A percentile compares a stretch with the other conserved stretches of the same genome.
Evolutionary conservation across 2,329 filamentous ascomycete genomes (phyloP).

Genomic region (Cyclaneusma minus): DNA sequence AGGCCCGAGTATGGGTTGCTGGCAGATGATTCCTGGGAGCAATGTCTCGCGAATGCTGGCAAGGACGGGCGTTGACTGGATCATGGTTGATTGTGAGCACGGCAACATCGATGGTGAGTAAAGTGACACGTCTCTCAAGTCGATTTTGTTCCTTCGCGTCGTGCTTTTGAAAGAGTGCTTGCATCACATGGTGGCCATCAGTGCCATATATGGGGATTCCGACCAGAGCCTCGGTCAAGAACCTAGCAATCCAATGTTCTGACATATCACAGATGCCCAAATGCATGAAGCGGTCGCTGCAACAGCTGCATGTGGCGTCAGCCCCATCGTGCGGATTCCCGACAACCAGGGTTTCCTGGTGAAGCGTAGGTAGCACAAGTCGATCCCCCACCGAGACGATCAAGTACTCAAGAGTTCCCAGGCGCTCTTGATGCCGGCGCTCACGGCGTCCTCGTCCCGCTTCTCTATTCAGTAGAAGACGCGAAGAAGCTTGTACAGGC

Average conservation of each 20-base stretch:
- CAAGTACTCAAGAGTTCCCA: constrained; percentile 12
- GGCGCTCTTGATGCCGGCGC: constrained; percentile 42
- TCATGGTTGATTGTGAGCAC: constrained; percentile 45
- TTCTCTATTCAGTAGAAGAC: constrained; percentile 37
- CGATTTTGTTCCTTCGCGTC: constrained; percentile 1
- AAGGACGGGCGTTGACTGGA: constrained; percentile 48
- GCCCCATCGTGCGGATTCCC: constrained; percentile 40
- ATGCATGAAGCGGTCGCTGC: constrained; percentile 44
- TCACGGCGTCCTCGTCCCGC: constrained; percentile 38
- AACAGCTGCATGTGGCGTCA: constrained; percentile 36
- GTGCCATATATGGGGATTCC: not conserved
- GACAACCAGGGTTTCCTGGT: constrained; percentile 41
- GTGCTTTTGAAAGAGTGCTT: not conserved
- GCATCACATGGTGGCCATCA: not conserved
- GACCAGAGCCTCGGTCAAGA: not conserved
- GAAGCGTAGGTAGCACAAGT: constrained; percentile 27
- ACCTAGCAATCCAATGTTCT: constrained; percentile 2
- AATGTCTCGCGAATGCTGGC: constrained; percentile 45
- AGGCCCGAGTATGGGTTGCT: constrained; percentile 35
- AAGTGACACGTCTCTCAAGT: not conserved
- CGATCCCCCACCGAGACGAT: constrained; percentile 9
- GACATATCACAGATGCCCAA: constrained; percentile 25
- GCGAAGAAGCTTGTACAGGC: constrained; percentile 31
- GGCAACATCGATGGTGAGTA: constrained; percentile 35
- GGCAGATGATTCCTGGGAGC: constrained; percentile 47